Conservation (phyloP, 1,284 basidiomycete genomes). For the Irpex sp. region DNA sequence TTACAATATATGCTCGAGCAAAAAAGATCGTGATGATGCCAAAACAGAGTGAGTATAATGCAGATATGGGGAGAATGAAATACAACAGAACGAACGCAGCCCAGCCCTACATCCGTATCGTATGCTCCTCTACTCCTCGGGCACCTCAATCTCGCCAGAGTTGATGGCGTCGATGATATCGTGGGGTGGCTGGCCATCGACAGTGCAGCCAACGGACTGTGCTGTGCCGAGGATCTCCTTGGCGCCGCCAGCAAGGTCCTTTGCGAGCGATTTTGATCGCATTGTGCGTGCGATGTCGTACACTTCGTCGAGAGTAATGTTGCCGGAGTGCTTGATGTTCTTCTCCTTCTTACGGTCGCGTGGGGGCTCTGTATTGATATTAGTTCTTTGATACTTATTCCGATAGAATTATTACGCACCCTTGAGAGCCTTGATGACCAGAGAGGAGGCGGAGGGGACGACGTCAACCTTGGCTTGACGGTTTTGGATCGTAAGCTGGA, state of each 20-base stretch:
- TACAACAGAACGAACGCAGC: conserved; percentile 15
- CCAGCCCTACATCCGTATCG: conserved; percentile 7
- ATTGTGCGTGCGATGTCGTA: conserved; percentile 96
- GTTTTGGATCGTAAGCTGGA: conserved; percentile 99
- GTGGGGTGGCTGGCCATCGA: conserved; percentile 93
- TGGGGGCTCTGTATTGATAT: conserved; percentile 74
- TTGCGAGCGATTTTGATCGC: conserved; percentile 94
- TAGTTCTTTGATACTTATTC: not conserved
- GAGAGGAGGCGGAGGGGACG: conserved; percentile 96
- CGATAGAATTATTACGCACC: conserved; percentile 40
- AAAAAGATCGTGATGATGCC: conserved; percentile 4
- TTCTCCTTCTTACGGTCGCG: conserved; percentile 99
- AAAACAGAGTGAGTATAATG: conserved; percentile 5
- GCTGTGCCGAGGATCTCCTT: conserved; percentile 96
- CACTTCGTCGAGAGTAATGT: conserved; percentile 94
- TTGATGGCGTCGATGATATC: conserved; percentile 96
- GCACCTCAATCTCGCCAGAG: conserved; percentile 92
- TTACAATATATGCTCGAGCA: conserved; percentile 8
- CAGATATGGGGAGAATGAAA: conserved; percentile 4
- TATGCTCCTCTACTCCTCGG: conserved; percentile 73
- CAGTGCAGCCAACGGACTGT: conserved; percentile 94
- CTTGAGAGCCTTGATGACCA: conserved; percentile 99
- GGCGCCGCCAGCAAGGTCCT: conserved; percentile 84
- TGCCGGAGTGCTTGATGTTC: conserved; percentile 98
- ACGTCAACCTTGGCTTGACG: conserved; percentile 97